Conservation (phyloP, 805 yeast species). For the Candida nemodendra region DNA sequence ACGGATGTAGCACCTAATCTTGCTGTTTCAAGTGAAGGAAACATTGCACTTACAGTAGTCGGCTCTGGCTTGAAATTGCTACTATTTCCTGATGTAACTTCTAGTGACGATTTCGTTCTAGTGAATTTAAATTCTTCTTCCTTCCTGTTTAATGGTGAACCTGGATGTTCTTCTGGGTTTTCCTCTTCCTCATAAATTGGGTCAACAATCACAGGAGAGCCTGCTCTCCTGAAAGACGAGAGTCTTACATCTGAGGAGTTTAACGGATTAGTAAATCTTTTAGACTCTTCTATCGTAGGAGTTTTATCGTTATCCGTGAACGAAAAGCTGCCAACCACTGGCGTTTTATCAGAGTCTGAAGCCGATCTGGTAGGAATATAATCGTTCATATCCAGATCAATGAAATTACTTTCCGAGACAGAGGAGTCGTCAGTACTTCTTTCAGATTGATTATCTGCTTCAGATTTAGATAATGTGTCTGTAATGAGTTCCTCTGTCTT, state of each 20-base stretch:
- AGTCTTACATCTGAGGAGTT: slow-evolving; percentile 12
- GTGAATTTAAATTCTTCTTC: slow-evolving; percentile 4
- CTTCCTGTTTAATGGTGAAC: neutral
- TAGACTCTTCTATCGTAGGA: slow-evolving; percentile 13
- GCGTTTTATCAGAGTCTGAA: slow-evolving; percentile 23
- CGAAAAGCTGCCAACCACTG: slow-evolving; percentile 11
- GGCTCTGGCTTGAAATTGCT: no score
- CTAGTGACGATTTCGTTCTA: slow-evolving; percentile 1
- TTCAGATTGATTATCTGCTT: slow-evolving; percentile 3
- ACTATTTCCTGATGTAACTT: neutral
- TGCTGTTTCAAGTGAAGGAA: neutral
- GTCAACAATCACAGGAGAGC: slow-evolving; percentile 16
- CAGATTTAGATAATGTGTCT: slow-evolving; percentile 3
- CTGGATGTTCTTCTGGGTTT: slow-evolving; percentile 5
- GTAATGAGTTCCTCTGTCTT: slow-evolving; percentile 13
- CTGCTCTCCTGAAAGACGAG: slow-evolving; percentile 17
- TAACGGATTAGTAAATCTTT: slow-evolving; percentile 23
- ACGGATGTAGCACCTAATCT: neutral
- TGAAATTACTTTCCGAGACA: slow-evolving; percentile 26
- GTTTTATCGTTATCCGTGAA: slow-evolving; percentile 6
- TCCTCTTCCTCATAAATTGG: slow-evolving; percentile 26
- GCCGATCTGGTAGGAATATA: slow-evolving; percentile 11
- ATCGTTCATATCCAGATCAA: slow-evolving; percentile 19
- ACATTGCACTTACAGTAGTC: neutral
- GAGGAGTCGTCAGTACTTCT: slow-evolving; percentile 16